Percentiles rank a stretch among this genome's conserved stretches.
Evolutionary conservation across 2,329 filamentous ascomycete genomes (phyloP).

Genomic region (Penicillium palitans): DNA sequence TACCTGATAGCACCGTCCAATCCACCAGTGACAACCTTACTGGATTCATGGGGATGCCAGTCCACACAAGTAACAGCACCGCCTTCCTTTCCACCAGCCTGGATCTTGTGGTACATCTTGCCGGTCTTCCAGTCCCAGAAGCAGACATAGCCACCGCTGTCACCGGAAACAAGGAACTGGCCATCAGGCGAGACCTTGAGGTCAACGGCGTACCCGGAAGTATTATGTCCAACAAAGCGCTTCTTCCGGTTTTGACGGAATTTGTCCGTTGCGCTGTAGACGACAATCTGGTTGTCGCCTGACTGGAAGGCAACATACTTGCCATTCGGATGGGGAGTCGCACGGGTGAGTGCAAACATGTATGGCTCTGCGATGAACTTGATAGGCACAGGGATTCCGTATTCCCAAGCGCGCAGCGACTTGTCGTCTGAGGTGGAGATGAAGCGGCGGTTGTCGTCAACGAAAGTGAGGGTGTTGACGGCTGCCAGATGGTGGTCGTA

Average conservation of each 20-base stretch:
- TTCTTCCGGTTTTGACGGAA: slow-evolving; percentile 98
- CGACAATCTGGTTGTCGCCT: slow-evolving; percentile 93
- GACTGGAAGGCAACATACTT: slow-evolving; percentile 95
- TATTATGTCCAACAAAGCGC: slow-evolving; percentile 92
- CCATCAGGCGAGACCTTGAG: slow-evolving; percentile 87
- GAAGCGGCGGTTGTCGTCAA: slow-evolving; percentile 91
- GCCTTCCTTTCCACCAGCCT: slow-evolving; percentile 67
- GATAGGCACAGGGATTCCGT: slow-evolving; percentile 96
- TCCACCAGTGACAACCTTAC: slow-evolving; percentile 88
- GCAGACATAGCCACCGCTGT: slow-evolving; percentile 83
- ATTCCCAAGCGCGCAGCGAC: slow-evolving; percentile 94
- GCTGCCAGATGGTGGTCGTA: slow-evolving; percentile 98
- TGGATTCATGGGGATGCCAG: slow-evolving; percentile 98
- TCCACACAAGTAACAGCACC: slow-evolving; percentile 80
- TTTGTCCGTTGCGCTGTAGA: slow-evolving; percentile 91
- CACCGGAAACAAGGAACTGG: slow-evolving; percentile 83
- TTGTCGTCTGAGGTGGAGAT: slow-evolving; percentile 98
- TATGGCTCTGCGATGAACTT: slow-evolving; percentile 97
- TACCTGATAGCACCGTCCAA: slow-evolving; percentile 85
- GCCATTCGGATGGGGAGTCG: slow-evolving; percentile 78
- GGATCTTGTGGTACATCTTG: slow-evolving; percentile 97
- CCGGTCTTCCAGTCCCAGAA: slow-evolving; percentile 99
- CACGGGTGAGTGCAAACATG: slow-evolving; percentile 94
- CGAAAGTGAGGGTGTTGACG: slow-evolving; percentile 96
- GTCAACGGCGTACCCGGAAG: slow-evolving; percentile 89